Evolutionary conservation across 441 rosid species (phyloP), one percentile per base, ranked within the genome.

Genomic region (Macaranga tanarius): DNA sequence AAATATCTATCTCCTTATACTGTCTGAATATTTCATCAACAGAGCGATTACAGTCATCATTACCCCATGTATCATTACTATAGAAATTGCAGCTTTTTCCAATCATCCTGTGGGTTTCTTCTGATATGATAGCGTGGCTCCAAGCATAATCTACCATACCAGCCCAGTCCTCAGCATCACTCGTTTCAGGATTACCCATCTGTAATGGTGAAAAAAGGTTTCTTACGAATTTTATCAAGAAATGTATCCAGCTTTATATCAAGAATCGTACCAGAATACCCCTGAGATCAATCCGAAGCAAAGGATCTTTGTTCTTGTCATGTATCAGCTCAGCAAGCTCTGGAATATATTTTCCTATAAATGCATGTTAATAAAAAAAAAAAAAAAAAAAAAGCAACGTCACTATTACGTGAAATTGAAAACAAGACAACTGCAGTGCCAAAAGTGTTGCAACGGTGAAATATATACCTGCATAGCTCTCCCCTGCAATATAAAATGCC

Each of bases 131-230:
- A 0, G 97, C 98, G 70, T 95, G 99, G 76, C 98, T 95, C 99
- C 99, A 95, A 23, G 98, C 96, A 57, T 92, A 92, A 79, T 95
- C 99, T 63, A 90, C 90, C 70, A 88, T 64, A 1, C 99, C 99
- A 76, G 79, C 81, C 98, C 95, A 92, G 70, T 95, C 99, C 7
- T 95, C 96, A n/a, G 86, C 86, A 42, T 81, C 86, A 61, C 84
- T 78, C 38, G 98, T 91, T 83, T 91, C 98, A 1, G 99, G 98
- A 85, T 95, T 95, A 23, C 99, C 99, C 77, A 95, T 56, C 99
- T 95, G 76, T 3, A 65, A 65, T 2, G 31, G 6, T 9, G 10
- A 19, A 31, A 17, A 74, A 16, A 8, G 4, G 23, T 12, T 38
- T 57, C 57, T 13, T 40, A n/a, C 34, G 54, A 67, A 25, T 17